Percentiles rank a stretch among this genome's conserved stretches.
phyloP scores from a whole-genome alignment of 257 asterid genomes.

The Nicotiana undulata region DNA sequence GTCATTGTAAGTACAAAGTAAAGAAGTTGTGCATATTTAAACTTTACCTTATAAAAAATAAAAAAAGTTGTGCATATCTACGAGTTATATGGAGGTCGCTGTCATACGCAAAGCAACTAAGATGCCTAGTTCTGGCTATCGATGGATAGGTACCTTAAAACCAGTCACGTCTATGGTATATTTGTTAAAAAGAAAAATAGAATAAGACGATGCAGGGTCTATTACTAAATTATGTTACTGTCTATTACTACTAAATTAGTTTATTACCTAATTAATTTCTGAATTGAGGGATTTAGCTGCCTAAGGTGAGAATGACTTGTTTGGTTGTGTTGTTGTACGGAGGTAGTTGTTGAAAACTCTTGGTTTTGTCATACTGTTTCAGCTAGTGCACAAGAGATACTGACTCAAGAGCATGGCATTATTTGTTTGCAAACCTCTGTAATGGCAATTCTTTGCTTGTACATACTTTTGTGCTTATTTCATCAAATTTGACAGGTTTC shows the following conservation, averaged over 20 bases:
- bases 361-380: neutral
- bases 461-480: neutral
- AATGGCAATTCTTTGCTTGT: neutral
- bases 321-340: neutral
- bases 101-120: neutral
- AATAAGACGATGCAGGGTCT: neutral
- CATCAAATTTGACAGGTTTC: conserved; percentile 47
- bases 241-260: neutral
- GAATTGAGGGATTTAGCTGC: neutral
- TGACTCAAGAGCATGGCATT: neutral
- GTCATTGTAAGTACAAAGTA: neutral
- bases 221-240: neutral
- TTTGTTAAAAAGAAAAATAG: neutral
- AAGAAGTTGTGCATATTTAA: neutral
- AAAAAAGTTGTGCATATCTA: neutral
- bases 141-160: neutral
- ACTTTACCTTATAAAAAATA: too few species aligned
- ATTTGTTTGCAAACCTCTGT: neutral
- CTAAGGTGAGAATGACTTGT: neutral
- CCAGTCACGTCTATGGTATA: neutral
- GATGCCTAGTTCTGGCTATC: neutral
- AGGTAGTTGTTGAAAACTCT: neutral
- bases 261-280: neutral
- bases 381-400: neutral
- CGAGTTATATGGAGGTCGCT: neutral